phyloP scores from a whole-genome alignment of 2,329 filamentous ascomycete genomes.

The Macrophomina phaseolina region DNA sequence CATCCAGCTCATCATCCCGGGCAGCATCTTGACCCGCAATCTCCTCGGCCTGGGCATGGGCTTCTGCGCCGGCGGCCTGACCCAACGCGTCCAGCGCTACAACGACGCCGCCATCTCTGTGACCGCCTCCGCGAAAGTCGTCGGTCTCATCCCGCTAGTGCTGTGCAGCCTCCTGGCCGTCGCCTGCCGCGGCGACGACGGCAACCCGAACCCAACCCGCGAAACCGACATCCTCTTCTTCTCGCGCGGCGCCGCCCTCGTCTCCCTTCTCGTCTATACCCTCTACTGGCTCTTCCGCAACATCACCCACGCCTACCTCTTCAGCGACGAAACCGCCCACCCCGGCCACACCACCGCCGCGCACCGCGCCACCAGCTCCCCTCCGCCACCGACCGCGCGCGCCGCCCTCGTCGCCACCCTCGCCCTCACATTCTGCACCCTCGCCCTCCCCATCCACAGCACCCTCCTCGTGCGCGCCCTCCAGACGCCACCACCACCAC shows the following conservation, averaged over 20 bases:
- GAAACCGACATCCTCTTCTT: not conserved
- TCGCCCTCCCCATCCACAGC: not conserved
- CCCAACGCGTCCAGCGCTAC: not conserved
- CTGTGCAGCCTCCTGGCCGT: constrained; percentile 1
- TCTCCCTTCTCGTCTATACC: not conserved
- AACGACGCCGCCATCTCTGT: not conserved
- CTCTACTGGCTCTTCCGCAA: not conserved
- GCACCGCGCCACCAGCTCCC: not conserved
- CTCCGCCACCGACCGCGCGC: not conserved
- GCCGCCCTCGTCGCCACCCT: not conserved
- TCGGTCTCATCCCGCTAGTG: not conserved
- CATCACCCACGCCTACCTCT: not conserved
- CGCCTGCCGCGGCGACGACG: not conserved
- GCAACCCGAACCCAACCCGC: not conserved
- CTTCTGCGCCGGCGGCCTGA: not conserved
- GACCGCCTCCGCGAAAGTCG: not conserved
- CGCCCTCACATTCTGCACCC: not conserved
- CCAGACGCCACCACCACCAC: not conserved
- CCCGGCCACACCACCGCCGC: no score
- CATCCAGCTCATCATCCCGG: not conserved
- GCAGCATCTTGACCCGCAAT: not conserved
- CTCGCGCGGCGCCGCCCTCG: constrained; percentile 4
- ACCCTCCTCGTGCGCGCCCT: no score
- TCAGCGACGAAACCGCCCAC: not conserved
- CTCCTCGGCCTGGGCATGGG: not conserved